Percentiles rank a stretch among this genome's conserved stretches.
Evolutionary conservation across 2,329 filamentous ascomycete species (phyloP).

Genomic region (Pestalotiopsis sp.): DNA sequence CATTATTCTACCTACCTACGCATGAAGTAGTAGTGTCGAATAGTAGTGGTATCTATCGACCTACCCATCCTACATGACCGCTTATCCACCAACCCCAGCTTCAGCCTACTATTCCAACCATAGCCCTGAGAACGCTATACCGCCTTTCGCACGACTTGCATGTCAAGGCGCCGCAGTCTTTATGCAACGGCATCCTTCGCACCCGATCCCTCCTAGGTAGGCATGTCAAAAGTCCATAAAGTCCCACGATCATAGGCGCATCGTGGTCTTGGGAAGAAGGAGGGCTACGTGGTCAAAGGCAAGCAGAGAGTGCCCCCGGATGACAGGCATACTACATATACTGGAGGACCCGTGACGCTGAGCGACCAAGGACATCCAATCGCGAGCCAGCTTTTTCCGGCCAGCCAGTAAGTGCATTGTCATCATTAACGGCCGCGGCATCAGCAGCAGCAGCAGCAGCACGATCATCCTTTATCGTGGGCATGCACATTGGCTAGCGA

Average conservation of each 20-base stretch:
- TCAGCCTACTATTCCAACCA: not conserved
- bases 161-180: not conserved
- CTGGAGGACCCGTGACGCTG: not conserved
- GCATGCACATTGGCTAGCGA: not conserved
- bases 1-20: not conserved
- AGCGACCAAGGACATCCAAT: not conserved
- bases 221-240: not conserved
- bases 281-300: not conserved
- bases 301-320: not conserved
- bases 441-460: not conserved
- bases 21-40: not conserved
- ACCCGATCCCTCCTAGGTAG: not conserved
- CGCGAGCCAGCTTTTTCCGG: not conserved
- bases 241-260: not conserved
- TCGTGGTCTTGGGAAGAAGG: not conserved
- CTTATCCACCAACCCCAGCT: not conserved
- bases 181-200: not conserved
- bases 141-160: constrained; percentile 2
- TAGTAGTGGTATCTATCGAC: not conserved
- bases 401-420: not conserved
- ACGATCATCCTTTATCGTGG: not conserved
- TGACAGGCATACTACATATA: not conserved
- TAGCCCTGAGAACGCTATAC: not conserved
- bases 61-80: not conserved
- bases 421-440: not conserved